Base-by-base conservation (phyloP, 2,329 filamentous ascomycete species). In the Phaeosphaeriaceae sp. region DNA sequence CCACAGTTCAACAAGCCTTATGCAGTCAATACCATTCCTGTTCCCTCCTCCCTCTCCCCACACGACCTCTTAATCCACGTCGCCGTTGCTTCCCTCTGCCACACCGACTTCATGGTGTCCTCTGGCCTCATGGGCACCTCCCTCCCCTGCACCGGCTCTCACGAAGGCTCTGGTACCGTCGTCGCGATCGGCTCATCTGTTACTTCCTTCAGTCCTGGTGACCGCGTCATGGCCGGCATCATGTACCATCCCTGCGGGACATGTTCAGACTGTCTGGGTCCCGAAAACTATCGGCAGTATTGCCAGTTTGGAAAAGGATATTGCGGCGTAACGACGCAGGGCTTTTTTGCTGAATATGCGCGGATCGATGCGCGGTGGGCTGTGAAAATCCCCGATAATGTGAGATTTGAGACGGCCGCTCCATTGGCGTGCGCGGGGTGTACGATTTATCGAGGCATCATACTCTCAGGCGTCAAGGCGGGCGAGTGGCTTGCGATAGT, bases 401-500 rank as follows among this genome's bases (percentile, higher is more conserved):
- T 73, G 15, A 47, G 51, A 0, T 70, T 68, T 21, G 60, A 66
- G 27, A 67, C 67, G 10, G 68, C 68, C 1, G 69, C 71, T 1
- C 70, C 71, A 20, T 44, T 74, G n/a, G 68, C 69, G 2, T 74
- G 70, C 45, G 69, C 69, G 1, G 70, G 71, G 0, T 58, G 66
- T 89, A 21, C 81, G 92, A 51, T 96, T 90, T 15, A 91, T 91
- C 0, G 83, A 89, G 22, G 91, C 91, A 61, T 95, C 91, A 83
- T 93, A 91, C 82, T 91, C 77, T 91, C 90, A 0, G 87, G 86
- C 33, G 86, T 85, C 27, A 81, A 84, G 50, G 86, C 91, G 7
- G 91, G 91, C 20, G 87, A 94, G 76, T 88, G 83, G 41, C 86
- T 96, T 17, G 92, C 90, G 62, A 89, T 96, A 63, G 91, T 93